Percentiles rank a stretch among this genome's conserved stretches.
These are phyloP conservation scores for Tephrocybe sp. DNA, from an alignment of 768 basidiomycete species.

Conservation along the genomic window DNA sequence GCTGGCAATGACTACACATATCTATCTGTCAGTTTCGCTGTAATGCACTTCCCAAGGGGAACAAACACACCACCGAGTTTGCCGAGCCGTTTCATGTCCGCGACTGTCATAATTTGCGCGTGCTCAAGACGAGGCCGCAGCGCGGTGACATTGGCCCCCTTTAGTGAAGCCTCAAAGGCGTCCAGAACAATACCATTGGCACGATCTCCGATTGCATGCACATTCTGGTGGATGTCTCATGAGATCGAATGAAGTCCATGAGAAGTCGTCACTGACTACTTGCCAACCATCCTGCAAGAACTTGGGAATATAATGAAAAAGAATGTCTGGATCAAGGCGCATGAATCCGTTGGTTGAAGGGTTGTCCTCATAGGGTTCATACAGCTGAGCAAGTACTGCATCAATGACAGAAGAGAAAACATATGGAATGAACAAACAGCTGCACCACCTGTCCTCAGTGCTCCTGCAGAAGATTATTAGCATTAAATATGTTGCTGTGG, in stretches of 20 bases:
- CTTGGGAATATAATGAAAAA: constrained; percentile 61
- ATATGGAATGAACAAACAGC: constrained; percentile 47
- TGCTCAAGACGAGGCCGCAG: constrained; percentile 85
- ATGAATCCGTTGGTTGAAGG: constrained; percentile 77
- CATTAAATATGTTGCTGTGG: constrained; percentile 4
- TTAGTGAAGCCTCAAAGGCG: constrained; percentile 72
- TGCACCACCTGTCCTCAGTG: constrained; percentile 86
- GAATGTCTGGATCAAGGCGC: constrained; percentile 61
- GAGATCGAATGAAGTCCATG: background rate
- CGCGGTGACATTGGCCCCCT: constrained; percentile 59
- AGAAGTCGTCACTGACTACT: constrained; percentile 56
- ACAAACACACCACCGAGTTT: constrained; percentile 67
- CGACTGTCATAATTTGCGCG: constrained; percentile 80
- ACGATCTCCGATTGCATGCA: constrained; percentile 85
- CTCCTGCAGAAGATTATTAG: constrained; percentile 47
- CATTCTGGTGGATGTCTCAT: constrained; percentile 53
- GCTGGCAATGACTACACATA: constrained; percentile 74
- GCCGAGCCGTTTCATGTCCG: constrained; percentile 76
- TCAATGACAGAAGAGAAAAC: constrained; percentile 3
- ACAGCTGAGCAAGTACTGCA: constrained; percentile 46
- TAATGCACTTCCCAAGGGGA: background rate
- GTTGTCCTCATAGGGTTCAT: constrained; percentile 82
- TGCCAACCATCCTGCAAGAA: constrained; percentile 88
- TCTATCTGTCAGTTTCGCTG: background rate
- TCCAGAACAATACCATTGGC: constrained; percentile 85